phyloP scores from a whole-genome alignment of 108 stramenopile genomes.

The Aureococcus anophagefferens region DNA sequence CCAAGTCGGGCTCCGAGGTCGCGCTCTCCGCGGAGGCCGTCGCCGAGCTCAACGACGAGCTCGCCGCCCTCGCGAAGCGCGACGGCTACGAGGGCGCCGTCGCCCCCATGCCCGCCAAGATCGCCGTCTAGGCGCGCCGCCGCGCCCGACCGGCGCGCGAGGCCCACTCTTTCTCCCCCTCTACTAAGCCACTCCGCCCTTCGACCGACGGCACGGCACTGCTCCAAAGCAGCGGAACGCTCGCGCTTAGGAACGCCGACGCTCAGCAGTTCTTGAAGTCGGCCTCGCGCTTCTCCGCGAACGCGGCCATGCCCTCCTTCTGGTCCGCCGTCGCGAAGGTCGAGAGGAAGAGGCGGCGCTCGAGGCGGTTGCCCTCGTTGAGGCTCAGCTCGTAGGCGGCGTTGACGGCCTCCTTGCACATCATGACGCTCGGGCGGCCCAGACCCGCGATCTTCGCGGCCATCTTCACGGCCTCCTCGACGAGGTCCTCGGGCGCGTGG shows the following conservation, averaged over 20 bases:
- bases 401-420: constrained; percentile 95
- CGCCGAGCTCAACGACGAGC: not conserved
- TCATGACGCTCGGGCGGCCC: constrained; percentile 63
- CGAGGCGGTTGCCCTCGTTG: constrained; percentile 80
- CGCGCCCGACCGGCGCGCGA: too few relatives aligned
- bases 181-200: too few relatives aligned
- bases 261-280: constrained; percentile 67
- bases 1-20: not conserved
- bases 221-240: too few relatives aligned
- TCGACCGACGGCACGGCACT: too few relatives aligned
- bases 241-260: too few relatives aligned
- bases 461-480: constrained; percentile 79
- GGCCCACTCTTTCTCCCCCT: too few relatives aligned
- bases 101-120: not conserved
- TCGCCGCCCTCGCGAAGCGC: not conserved
- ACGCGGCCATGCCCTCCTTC: constrained; percentile 94
- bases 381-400: constrained; percentile 85
- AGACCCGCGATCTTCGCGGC: constrained; percentile 76
- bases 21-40: not conserved
- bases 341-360: constrained; percentile 90
- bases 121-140: too few relatives aligned
- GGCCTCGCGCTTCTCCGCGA: constrained; percentile 75
- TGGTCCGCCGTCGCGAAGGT: constrained; percentile 94
- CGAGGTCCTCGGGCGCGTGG: constrained; percentile 57
- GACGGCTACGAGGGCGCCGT: not conserved